These are phyloP conservation scores for Asterella californica DNA, from an alignment of 225 moss, liverwort and hornwort species.

Conservation along the genomic window DNA sequence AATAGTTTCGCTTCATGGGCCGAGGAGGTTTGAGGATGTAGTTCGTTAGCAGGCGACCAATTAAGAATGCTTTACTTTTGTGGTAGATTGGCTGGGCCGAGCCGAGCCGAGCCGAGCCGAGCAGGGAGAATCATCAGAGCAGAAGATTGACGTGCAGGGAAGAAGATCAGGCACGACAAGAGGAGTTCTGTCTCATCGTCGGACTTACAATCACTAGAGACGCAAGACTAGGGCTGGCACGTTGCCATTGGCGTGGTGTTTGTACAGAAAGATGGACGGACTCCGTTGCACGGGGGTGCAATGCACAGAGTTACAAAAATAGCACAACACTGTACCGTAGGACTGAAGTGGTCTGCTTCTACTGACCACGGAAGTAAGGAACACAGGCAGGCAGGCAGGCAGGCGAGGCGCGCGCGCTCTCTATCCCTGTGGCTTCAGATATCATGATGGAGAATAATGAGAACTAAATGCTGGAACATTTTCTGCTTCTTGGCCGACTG, in stretches of 20 bases:
- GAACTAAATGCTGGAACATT: not conserved
- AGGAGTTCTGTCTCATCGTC: not conserved
- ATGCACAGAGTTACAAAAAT: not conserved
- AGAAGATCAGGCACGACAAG: not conserved
- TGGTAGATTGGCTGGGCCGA: too few relatives aligned
- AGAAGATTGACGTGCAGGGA: not conserved
- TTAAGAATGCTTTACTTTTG: not conserved
- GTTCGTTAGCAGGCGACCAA: not conserved
- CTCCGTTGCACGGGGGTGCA: too few relatives aligned
- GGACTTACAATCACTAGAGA: not conserved
- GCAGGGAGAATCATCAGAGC: conserved; percentile 6
- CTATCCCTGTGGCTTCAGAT: not conserved
- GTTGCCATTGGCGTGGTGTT: not conserved
- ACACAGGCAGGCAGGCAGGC: not conserved
- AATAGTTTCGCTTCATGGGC: not conserved
- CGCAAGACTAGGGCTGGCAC: not conserved
- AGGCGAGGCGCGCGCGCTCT: not conserved
- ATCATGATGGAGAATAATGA: conserved; percentile 8
- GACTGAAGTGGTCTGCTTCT: not conserved
- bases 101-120: too few relatives aligned
- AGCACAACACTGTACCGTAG: not conserved
- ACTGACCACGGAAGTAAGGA: not conserved
- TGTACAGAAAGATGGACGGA: not conserved
- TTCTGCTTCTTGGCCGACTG: not conserved
- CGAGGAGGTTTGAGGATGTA: not conserved